Evolutionary conservation across 306 rosid genomes (phyloP).

Genomic region (Hylodesmum podocarpum): DNA sequence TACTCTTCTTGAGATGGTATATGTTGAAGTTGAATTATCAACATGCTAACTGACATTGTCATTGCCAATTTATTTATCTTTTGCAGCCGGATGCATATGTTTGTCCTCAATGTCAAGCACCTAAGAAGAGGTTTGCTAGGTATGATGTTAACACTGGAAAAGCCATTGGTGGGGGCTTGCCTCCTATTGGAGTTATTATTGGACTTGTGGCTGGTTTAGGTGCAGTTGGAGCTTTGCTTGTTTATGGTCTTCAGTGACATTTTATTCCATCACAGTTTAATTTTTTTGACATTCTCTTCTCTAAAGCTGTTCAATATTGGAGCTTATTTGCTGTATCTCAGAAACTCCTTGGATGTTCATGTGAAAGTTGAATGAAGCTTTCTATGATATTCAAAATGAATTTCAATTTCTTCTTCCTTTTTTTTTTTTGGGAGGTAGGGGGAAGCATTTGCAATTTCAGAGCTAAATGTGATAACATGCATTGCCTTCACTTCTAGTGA

Average conservation of each 20-base stretch:
- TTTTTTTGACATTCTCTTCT: slow-evolving; percentile 5
- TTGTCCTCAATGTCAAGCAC: slow-evolving; percentile 92
- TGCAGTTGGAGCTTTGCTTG: slow-evolving; percentile 91
- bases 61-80: background rate
- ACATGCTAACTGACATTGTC: background rate
- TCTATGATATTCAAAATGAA: slow-evolving; percentile 17
- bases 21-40: background rate
- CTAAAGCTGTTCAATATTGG: background rate
- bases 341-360: slow-evolving; percentile 16
- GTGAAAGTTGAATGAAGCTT: slow-evolving; percentile 20
- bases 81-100: slow-evolving; percentile 68
- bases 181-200: slow-evolving; percentile 88
- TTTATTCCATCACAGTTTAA: background rate
- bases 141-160: slow-evolving; percentile 85
- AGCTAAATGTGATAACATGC: background rate
- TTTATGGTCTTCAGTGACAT: slow-evolving; percentile 88
- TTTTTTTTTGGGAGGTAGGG: background rate
- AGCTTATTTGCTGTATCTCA: slow-evolving; percentile 1
- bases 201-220: slow-evolving; percentile 81
- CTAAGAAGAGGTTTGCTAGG: slow-evolving; percentile 84
- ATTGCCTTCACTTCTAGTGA: background rate
- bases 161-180: slow-evolving; percentile 86
- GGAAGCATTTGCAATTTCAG: background rate
- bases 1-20: background rate
- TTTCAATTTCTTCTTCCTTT: background rate